Conservation (phyloP, 108 stramenopile species). For the Asterionellopsis glacialis region DNA sequence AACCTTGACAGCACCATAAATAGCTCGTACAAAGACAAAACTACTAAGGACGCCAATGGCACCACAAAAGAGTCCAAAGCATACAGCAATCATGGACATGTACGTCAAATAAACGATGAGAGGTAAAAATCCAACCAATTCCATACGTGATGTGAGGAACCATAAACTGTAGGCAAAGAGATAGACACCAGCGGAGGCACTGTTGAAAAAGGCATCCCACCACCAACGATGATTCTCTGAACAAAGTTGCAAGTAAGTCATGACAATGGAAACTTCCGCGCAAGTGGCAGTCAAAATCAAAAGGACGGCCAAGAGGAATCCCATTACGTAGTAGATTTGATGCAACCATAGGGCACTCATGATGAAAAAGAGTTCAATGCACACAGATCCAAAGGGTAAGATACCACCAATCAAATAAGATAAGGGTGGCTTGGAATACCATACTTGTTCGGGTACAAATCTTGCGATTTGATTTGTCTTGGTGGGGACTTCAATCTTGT, state of each 20-base stretch:
- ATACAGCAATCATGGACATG: conserved; percentile 92
- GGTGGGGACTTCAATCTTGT: conserved; percentile 78
- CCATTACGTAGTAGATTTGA: conserved; percentile 99
- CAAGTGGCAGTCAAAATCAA: conserved; percentile 92
- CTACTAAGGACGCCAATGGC: conserved; percentile 83
- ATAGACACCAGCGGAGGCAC: conserved; percentile 91
- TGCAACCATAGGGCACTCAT: conserved; percentile 98
- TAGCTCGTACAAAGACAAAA: conserved; percentile 81
- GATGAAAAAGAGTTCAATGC: conserved; percentile 99
- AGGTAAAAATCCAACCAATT: conserved; percentile 82
- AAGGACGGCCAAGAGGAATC: conserved; percentile 94
- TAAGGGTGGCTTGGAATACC: conserved; percentile 70
- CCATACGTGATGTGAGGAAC: conserved; percentile 89
- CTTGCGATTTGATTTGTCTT: conserved; percentile 94
- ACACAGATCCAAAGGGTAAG: conserved; percentile 97
- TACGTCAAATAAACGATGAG: conserved; percentile 94
- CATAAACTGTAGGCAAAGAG: conserved; percentile 95
- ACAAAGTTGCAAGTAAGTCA: conserved; percentile 99
- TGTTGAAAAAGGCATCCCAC: conserved; percentile 97
- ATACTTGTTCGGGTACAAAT: conserved; percentile 84
- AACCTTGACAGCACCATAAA: conserved; percentile 84
- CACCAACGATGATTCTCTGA: conserved; percentile 98
- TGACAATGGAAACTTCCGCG: conserved; percentile 94
- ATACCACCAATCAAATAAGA: conserved; percentile 90
- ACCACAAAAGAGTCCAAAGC: conserved; percentile 94